phyloP scores from a whole-genome alignment of 1,139 yeast species.

The Lodderomyces parapsilosis region DNA sequence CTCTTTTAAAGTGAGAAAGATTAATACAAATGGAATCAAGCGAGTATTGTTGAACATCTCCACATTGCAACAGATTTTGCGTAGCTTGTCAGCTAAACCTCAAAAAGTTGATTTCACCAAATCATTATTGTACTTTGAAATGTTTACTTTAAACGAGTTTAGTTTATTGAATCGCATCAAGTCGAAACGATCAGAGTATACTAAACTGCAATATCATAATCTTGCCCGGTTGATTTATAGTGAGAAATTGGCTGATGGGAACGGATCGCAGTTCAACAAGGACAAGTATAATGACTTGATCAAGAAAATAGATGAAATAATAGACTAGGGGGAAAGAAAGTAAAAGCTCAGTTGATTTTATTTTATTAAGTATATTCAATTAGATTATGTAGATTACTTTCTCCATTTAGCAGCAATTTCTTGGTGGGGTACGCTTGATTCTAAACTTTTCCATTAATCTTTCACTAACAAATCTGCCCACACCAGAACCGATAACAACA shows the following conservation, averaged over 20 bases:
- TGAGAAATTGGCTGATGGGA: constrained; percentile 44
- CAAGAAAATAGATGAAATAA: constrained; percentile 23
- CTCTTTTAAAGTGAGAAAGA: constrained; percentile 52
- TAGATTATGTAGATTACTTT: no score
- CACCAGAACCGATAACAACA: constrained; percentile 62
- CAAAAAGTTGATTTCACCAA: constrained; percentile 58
- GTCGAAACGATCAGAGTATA: constrained; percentile 18
- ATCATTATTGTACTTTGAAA: constrained; percentile 58
- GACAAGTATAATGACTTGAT: constrained; percentile 40
- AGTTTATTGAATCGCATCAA: constrained; percentile 26
- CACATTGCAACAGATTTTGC: constrained; percentile 73
- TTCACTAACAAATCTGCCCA: constrained; percentile 68
- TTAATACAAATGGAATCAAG: constrained; percentile 67
- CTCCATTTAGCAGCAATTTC: constrained; percentile 13
- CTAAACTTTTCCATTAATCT: constrained; percentile 32
- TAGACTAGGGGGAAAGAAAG: constrained; percentile 1
- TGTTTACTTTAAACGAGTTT: constrained; percentile 47
- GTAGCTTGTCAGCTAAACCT: constrained; percentile 59
- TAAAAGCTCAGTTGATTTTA: neutral
- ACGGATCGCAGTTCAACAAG: constrained; percentile 38
- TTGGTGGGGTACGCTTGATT: constrained; percentile 11
- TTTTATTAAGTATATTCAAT: no score
- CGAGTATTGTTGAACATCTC: constrained; percentile 66
- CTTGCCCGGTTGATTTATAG: constrained; percentile 43
- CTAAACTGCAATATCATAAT: constrained; percentile 29